Percentiles rank a stretch among this genome's conserved stretches.
These are phyloP conservation scores for Cadophora sp. DNA, from an alignment of 2,329 filamentous ascomycete species.

Conservation along the genomic window DNA sequence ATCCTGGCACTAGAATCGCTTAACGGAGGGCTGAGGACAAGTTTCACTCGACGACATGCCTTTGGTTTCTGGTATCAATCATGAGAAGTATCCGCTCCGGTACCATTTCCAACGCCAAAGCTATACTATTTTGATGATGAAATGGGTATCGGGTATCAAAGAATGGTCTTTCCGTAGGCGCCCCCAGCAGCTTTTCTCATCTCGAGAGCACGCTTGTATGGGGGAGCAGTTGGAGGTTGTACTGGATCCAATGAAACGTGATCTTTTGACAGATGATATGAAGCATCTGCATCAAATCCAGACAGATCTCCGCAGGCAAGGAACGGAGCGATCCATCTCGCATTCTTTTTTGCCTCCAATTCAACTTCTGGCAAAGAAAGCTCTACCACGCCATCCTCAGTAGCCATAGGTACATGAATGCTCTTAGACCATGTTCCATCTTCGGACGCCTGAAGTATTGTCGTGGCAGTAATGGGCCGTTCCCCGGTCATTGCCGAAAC, in stretches of 20 bases:
- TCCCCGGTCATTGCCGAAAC: conserved; percentile 51
- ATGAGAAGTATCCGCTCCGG: not conserved
- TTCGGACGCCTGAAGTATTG: conserved; percentile 53
- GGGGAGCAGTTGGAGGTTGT: conserved; percentile 93
- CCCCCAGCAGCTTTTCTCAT: conserved; percentile 78
- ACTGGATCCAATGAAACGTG: conserved; percentile 89
- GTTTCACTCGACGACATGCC: not conserved
- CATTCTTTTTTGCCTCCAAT: conserved; percentile 52
- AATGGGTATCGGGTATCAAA: conserved; percentile 1
- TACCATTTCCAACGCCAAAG: conserved; percentile 20
- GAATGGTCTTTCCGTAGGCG: conserved; percentile 48
- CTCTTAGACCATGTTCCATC: conserved; percentile 52
- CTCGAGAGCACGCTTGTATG: conserved; percentile 91
- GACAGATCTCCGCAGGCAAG: conserved; percentile 97
- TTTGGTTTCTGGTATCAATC: not conserved
- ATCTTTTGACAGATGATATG: conserved; percentile 86
- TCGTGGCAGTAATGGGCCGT: conserved; percentile 50
- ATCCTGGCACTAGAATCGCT: not conserved
- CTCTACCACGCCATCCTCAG: conserved; percentile 38
- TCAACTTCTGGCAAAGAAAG: conserved; percentile 40
- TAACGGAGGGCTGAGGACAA: not conserved
- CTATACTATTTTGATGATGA: conserved; percentile 21
- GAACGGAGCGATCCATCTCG: conserved; percentile 89
- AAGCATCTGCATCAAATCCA: conserved; percentile 93
- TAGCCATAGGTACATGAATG: conserved; percentile 19